Base-by-base conservation (phyloP, 2,329 filamentous ascomycete species). In the Xylariaceae sp. region DNA sequence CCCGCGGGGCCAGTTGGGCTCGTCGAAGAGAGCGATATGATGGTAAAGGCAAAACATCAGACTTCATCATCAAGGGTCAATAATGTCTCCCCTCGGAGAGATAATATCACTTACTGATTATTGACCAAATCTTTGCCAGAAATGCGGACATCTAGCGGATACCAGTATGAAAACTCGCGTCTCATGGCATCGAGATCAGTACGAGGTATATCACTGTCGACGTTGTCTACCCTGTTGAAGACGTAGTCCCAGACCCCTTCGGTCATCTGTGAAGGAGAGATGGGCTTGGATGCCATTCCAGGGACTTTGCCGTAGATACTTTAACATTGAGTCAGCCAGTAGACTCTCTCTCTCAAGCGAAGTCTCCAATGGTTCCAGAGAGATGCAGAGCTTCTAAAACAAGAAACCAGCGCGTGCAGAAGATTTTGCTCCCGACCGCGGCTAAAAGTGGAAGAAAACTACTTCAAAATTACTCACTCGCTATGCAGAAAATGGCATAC, bases 211-310 rank as follows among this genome's bases (percentile, higher is more conserved):
- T 87, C 87, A 57, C 86, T 89, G 55, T 84, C 79, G 78, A 72
- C 46, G 88, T 74, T 33, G 91, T 78, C 14, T 88, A 85, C 24
- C 93, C 84, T 60, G 81, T 82, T 53, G 88, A 98, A 97, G 65
- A 98, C 79, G 72, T 96, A 97, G 76, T 99, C 94, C 92, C 93
- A 99, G 43, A 96, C 91, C 67, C 96, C 92, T 65, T 97, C 93
- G 7, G 84, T 92, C 89, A 98, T 93, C 75, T 97, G 92, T 56
- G 95, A 91, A 1, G 92, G 80, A 39, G 82, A 84, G 64, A 98
- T 83, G 11, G 58, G 53, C 33, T 63, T 60, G 61, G 88, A 85
- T 49, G 87, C 81, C 29, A 83, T 70, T 62, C 91, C 92, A 64
- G 84, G 82, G 41, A 85, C 82, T 67, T 87, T 86, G 49, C 95